Evolutionary conservation across 441 rosid species (phyloP).

Genomic region (Aleurites moluccanus): DNA sequence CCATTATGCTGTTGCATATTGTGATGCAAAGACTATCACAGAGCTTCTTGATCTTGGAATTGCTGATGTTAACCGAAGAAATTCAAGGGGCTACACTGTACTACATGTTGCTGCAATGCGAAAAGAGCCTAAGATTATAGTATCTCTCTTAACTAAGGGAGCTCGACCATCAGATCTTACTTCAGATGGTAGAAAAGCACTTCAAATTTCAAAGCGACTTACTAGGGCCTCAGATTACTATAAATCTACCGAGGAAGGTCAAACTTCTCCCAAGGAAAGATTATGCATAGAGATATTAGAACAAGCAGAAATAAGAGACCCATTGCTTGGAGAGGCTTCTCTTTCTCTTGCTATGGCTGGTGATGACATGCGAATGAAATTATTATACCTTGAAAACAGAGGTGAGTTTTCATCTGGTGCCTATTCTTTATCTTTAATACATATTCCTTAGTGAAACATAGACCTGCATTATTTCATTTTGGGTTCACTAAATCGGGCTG

Average conservation of each 20-base stretch:
- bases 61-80: constrained; percentile 64
- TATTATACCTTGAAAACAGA: constrained; percentile 81
- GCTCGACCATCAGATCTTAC: constrained; percentile 67
- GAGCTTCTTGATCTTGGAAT: constrained; percentile 81
- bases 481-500: neutral
- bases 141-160: constrained; percentile 72
- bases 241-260: constrained; percentile 54
- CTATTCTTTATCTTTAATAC: constrained; percentile 4
- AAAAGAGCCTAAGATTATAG: constrained; percentile 77
- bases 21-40: constrained; percentile 63
- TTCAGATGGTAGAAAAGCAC: constrained; percentile 69
- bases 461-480: neutral
- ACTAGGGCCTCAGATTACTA: constrained; percentile 61
- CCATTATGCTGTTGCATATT: constrained; percentile 82
- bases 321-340: constrained; percentile 57
- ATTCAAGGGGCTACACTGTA: constrained; percentile 69
- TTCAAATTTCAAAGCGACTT: constrained; percentile 62
- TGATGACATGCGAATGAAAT: constrained; percentile 68
- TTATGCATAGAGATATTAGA: constrained; percentile 83
- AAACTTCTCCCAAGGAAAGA: constrained; percentile 52
- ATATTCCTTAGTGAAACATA: neutral
- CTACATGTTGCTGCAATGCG: constrained; percentile 84
- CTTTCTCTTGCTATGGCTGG: constrained; percentile 64
- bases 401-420: constrained; percentile 40
- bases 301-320: constrained; percentile 60